Conservation (phyloP, 352 stramenopile species). For the Pelagophyceae sp. region DNA sequence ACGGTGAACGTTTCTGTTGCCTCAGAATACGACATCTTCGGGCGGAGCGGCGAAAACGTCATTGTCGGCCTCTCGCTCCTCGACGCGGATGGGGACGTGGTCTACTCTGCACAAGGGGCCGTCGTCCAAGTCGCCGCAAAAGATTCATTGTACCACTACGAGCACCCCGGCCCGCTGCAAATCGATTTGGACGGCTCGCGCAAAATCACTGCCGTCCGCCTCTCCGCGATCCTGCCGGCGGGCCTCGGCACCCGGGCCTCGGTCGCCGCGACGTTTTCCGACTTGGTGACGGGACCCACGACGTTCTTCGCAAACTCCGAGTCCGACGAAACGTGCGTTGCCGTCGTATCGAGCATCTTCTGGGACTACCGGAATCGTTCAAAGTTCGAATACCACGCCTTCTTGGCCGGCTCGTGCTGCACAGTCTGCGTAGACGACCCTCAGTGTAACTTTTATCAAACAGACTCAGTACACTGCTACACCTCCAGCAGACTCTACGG, state of each 20-base stretch:
- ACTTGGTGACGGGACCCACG: neutral
- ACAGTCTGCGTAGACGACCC: neutral
- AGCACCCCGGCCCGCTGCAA: too few species aligned
- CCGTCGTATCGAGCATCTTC: neutral
- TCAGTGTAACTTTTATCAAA: neutral
- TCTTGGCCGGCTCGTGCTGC: neutral
- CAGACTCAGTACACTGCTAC: neutral
- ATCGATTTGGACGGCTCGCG: too few species aligned
- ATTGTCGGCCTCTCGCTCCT: too few species aligned
- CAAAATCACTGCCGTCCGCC: neutral
- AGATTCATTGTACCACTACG: too few species aligned
- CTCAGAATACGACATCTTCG: too few species aligned
- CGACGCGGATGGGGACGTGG: too few species aligned
- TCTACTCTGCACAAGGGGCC: too few species aligned
- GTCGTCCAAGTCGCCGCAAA: too few species aligned
- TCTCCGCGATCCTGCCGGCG: neutral
- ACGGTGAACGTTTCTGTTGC: too few species aligned
- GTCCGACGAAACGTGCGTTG: too few species aligned
- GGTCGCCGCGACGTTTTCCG: neutral
- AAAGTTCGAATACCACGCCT: too few species aligned
- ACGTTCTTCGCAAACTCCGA: neutral
- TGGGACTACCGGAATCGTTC: neutral
- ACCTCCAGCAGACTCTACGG: neutral
- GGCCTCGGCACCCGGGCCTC: neutral
- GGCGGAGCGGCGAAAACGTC: too few species aligned